Base-by-base conservation (phyloP, 148 eudicot genomes). In the Rhododendron williamsianum region DNA sequence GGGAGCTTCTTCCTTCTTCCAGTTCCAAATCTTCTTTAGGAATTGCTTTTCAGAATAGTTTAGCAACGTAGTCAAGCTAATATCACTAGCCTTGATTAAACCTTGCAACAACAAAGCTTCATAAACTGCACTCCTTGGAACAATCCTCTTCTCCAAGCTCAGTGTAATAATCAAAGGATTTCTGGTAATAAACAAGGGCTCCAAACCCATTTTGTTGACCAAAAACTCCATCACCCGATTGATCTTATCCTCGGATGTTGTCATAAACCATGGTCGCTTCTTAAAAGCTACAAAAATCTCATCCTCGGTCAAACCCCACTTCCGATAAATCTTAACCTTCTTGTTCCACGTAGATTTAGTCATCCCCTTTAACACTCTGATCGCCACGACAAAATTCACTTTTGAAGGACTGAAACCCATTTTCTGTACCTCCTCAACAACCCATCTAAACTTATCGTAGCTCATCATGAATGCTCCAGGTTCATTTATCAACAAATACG, bases 341-440 rank as follows among this genome's bases (percentile, higher is more conserved):
- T 71, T 12, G 16, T 71, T 25, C 76, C 30, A 71, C 3, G 7
- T 30, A 27, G 76, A 30, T 71, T 71, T 71, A 2, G 6, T 71
- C 76, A 71, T 27, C 27, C 56, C 2, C 27, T 25, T 13, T 46
- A 56, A 4, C 16, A 80, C 85, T 11, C 23, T 8, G 35, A 84
- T 43, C 4, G 84, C 88, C 6, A 4, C 2, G 7, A 86, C 23
- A 45, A 86, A 88, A 15, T 23, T 51, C 1, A 4, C 10, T 45
- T 58, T 60, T 3, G 48, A 33, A 30, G 88, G 86, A 49, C 63
- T 18, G 52, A 88, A 72, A 71, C 88, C 88, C 85, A 88, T 86
- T 46, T 49, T 36, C 82, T 76, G 11, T 45, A 88, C 86, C 76
- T 86, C 88, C 69, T 88, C 87, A 9, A 84, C 89, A 3, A 41